These are phyloP conservation scores for Aethionema arabicum DNA, from an alignment of 345 rosid genomes.

Conservation along the genomic window DNA sequence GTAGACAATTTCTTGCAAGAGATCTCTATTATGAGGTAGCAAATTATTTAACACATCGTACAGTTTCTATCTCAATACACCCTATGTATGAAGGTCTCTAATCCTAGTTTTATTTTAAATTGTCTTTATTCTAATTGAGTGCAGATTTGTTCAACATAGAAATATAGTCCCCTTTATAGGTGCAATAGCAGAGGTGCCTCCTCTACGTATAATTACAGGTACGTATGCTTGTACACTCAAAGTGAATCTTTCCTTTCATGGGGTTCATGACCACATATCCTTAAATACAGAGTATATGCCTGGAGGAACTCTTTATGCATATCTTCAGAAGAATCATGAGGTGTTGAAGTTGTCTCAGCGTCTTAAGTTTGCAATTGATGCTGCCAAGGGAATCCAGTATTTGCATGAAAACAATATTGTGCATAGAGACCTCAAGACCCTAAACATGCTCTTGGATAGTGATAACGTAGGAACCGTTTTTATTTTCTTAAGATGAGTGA, in stretches of 20 bases:
- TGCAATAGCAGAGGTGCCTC: constrained; percentile 59
- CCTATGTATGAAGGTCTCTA: too few relatives aligned
- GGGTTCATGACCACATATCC: background rate
- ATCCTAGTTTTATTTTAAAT: too few relatives aligned
- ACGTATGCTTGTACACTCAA: background rate
- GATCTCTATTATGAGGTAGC: constrained; percentile 65
- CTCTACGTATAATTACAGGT: constrained; percentile 75
- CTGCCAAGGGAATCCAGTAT: constrained; percentile 74
- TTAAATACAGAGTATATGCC: constrained; percentile 70
- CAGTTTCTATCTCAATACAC: too few relatives aligned
- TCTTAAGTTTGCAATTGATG: constrained; percentile 67
- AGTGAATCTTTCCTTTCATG: background rate
- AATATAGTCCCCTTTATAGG: constrained; percentile 72
- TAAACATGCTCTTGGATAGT: constrained; percentile 71
- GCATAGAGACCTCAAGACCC: constrained; percentile 78
- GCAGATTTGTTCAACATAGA: constrained; percentile 63
- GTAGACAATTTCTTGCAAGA: constrained; percentile 67
- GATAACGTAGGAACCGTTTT: constrained; percentile 44
- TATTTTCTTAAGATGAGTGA: too few relatives aligned
- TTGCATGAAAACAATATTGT: constrained; percentile 71
- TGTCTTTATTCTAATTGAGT: constrained; percentile 6
- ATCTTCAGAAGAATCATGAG: constrained; percentile 58
- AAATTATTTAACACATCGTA: background rate
- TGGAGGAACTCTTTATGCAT: constrained; percentile 70
- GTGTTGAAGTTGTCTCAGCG: constrained; percentile 50